Evolutionary conservation across 352 stramenopile species (phyloP).

Genomic region (Thraustotheca clavata): DNA sequence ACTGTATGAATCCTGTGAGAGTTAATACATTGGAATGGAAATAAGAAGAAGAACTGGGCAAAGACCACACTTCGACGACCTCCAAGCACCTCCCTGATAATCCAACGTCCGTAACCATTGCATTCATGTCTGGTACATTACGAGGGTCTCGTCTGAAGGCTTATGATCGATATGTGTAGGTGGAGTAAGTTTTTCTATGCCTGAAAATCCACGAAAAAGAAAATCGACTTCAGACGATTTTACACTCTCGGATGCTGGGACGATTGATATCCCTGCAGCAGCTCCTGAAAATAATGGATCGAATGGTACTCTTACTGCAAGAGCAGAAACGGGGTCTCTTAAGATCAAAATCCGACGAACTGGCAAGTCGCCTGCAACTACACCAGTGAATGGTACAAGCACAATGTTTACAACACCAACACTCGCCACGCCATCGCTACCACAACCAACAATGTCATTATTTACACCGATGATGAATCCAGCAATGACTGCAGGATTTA

Average conservation of each 20-base stretch:
- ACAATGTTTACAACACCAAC: not conserved
- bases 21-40: too few species aligned
- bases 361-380: constrained; percentile 19
- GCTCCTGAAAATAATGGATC: not conserved
- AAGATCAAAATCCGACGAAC: constrained; percentile 75
- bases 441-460: not conserved
- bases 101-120: too few species aligned
- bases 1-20: too few species aligned
- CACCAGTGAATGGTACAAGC: not conserved
- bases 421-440: constrained; percentile 4
- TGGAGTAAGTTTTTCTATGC: not conserved
- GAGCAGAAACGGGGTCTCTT: constrained; percentile 62
- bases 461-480: not conserved
- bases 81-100: too few species aligned
- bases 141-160: too few species aligned
- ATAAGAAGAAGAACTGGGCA: too few species aligned
- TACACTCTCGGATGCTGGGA: not conserved
- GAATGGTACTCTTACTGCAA: constrained; percentile 43
- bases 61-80: too few species aligned
- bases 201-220: not conserved
- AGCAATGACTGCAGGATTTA: not conserved
- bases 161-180: too few species aligned
- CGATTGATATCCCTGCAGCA: not conserved
- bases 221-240: not conserved
- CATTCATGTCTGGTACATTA: too few species aligned